Base-by-base conservation (phyloP, 2,329 filamentous ascomycete species). In the Scopulariopsis brevicaulis region DNA sequence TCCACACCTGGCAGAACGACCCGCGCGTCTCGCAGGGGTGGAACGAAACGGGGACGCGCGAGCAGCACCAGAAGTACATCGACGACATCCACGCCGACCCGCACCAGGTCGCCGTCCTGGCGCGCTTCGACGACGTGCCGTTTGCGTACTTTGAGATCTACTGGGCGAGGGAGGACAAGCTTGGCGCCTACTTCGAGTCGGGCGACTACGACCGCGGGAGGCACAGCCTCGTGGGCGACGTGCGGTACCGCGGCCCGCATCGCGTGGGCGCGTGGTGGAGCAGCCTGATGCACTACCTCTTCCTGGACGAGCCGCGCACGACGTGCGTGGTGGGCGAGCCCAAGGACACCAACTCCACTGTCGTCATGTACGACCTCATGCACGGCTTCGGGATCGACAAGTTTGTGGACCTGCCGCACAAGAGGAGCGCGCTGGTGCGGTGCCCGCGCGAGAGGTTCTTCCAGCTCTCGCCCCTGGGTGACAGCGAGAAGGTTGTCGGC, bases 101-200 rank as follows among this genome's bases (percentile, higher is more conserved):
- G 32, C 88, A 92, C 69, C 81, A 86, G 61, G 73, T 90, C 56
- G 81, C 84, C 25, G 74, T 92, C 53, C 74, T 92, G 59, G 89
- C 84, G 7, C 79, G 80, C 28, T 93, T 90, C 67, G 81, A 92
- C 58, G 85, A 87, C 34, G 78, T 77, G 1, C 80, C 75, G 54
- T 92, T 92, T 68, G 84, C 86, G 0, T 92, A 92, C 68, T 91
- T 89, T 67, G 89, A 93, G 69, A 75, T 91, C 1, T 92, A 91
- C 69, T 92, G 87, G 87, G 85, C 83, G 63, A 81, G 80, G 74
- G 80, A 83, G 70, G 79, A 82, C 63, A 74, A 73, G 24, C 74
- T 83, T 1, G 79, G 80, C 58, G 76, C 76, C 18, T 82, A 82
- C 70, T 83, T 82, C 69, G 69, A 73, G 46, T 74, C 79, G 6